Evolutionary conservation across 805 yeast genomes (phyloP).

Genomic region (Wickerhamiella azyma): DNA sequence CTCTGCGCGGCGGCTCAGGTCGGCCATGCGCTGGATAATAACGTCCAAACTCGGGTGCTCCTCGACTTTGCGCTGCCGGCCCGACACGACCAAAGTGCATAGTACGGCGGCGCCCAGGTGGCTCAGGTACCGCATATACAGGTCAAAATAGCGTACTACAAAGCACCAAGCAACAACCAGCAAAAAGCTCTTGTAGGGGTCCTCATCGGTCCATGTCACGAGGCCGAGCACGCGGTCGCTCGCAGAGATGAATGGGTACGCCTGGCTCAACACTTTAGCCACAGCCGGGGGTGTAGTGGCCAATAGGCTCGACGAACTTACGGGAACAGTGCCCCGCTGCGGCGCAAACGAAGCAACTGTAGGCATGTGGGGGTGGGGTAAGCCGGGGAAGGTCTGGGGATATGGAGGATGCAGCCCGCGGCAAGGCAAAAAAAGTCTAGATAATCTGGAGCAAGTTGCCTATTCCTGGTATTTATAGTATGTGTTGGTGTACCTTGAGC

Average conservation of each 20-base stretch:
- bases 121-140: slow-evolving; percentile 66
- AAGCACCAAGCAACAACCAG: slow-evolving; percentile 42
- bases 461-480: no score
- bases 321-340: slow-evolving; percentile 25
- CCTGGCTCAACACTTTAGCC: slow-evolving; percentile 63
- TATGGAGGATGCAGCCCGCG: no score
- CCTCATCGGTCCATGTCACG: slow-evolving; percentile 84
- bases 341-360: slow-evolving; percentile 28
- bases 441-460: no score
- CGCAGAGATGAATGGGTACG: slow-evolving; percentile 73
- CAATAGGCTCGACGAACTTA: slow-evolving; percentile 63
- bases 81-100: slow-evolving; percentile 33
- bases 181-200: slow-evolving; percentile 59
- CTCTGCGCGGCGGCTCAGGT: slow-evolving; percentile 63
- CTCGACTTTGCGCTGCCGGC: slow-evolving; percentile 31
- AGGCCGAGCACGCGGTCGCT: slow-evolving; percentile 57
- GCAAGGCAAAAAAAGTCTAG: no score
- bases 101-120: slow-evolving; percentile 53
- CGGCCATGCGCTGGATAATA: slow-evolving; percentile 60
- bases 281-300: slow-evolving; percentile 85
- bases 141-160: slow-evolving; percentile 62
- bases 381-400: slow-evolving; percentile 33
- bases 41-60: slow-evolving; percentile 77
- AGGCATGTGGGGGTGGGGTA: slow-evolving; percentile 16
- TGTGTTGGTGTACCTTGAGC: no score